A percentile compares a stretch with the other conserved stretches of the same genome.
Evolutionary conservation across 495 filamentous ascomycete species (phyloP).

Genomic region (Darksidea phi): DNA sequence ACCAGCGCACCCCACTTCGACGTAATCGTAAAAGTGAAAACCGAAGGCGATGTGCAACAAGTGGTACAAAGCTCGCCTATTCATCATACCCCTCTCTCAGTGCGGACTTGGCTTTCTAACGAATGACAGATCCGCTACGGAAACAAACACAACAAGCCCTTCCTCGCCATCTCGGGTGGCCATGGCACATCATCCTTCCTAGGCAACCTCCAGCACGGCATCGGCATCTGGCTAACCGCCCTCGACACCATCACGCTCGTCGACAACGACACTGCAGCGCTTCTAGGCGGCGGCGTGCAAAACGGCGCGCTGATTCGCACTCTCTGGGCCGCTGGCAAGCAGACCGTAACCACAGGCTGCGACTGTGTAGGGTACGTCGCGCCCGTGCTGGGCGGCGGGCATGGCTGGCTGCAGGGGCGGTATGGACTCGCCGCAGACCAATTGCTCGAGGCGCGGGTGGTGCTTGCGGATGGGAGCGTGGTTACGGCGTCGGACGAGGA

Average conservation of each 20-base stretch:
- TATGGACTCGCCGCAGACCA: constrained; percentile 3
- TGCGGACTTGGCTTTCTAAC: no score
- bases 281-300: neutral
- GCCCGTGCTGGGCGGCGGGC: constrained; percentile 14
- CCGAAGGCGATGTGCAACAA: constrained; percentile 69
- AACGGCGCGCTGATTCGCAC: neutral
- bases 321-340: neutral
- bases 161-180: neutral
- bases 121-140: neutral
- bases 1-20: constrained; percentile 66
- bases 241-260: neutral
- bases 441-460: neutral
- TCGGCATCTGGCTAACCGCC: neutral
- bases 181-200: neutral
- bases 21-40: constrained; percentile 74
- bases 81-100: no score
- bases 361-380: constrained; percentile 5
- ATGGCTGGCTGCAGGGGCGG: constrained; percentile 11
- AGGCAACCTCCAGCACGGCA: neutral
- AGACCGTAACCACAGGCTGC: constrained; percentile 7
- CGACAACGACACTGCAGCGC: neutral
- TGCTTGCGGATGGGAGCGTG: constrained; percentile 14
- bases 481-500: neutral
- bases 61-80: no score
- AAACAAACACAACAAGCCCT: neutral